phyloP scores from a whole-genome alignment of 768 basidiomycete species.

The Fomitopsis serialis region DNA sequence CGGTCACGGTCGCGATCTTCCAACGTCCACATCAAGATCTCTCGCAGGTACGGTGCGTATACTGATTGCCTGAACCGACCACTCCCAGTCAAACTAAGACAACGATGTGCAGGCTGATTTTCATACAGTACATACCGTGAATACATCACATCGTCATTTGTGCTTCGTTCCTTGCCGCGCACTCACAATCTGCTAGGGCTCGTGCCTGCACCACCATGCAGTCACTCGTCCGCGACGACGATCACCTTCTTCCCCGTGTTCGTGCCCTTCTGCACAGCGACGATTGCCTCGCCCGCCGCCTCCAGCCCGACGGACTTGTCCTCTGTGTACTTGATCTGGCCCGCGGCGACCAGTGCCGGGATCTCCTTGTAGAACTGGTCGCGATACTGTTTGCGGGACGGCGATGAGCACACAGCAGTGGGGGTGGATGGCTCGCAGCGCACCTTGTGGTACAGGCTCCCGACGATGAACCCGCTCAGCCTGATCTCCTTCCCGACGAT shows the following conservation, averaged over 20 bases:
- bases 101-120: too few relatives aligned
- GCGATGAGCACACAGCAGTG: background rate
- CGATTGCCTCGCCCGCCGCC: constrained; percentile 28
- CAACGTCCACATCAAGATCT: too few relatives aligned
- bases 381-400: constrained; percentile 8
- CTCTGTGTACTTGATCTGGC: constrained; percentile 33
- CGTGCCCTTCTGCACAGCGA: constrained; percentile 27
- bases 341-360: constrained; percentile 22
- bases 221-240: constrained; percentile 22
- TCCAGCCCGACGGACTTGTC: constrained; percentile 27
- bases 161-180: too few relatives aligned
- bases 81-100: too few relatives aligned
- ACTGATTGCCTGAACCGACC: too few relatives aligned
- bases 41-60: too few relatives aligned
- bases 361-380: constrained; percentile 27
- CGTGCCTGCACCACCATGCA: too few relatives aligned
- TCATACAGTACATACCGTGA: too few relatives aligned
- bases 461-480: constrained; percentile 27
- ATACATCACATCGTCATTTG: too few relatives aligned
- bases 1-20: too few relatives aligned
- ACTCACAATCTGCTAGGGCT: too few relatives aligned
- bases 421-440: background rate
- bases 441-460: constrained; percentile 12
- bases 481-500: constrained; percentile 23
- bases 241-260: constrained; percentile 33